phyloP scores from a whole-genome alignment of 164 flowering plant genomes.

The Piper longum region DNA sequence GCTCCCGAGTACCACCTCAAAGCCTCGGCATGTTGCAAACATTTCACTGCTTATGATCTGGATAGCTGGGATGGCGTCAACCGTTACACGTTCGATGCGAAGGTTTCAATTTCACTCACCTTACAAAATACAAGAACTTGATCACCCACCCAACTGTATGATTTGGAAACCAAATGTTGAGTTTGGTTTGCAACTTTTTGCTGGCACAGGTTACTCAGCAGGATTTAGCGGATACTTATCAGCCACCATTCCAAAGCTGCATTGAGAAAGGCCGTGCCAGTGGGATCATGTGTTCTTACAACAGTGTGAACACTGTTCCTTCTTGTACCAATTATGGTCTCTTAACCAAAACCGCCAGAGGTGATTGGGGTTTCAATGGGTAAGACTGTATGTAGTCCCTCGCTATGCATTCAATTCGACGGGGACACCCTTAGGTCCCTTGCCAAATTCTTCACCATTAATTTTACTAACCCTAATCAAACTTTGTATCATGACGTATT shows the following conservation, averaged over 20 bases:
- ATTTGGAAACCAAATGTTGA: background rate
- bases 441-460: too few relatives aligned
- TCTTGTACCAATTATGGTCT: slow-evolving; percentile 67
- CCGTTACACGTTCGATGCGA: slow-evolving; percentile 60
- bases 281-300: slow-evolving; percentile 89
- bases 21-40: slow-evolving; percentile 96
- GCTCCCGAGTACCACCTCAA: slow-evolving; percentile 25
- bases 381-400: background rate
- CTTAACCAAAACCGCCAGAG: slow-evolving; percentile 49
- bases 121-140: too few relatives aligned
- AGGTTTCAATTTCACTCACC: slow-evolving; percentile 4
- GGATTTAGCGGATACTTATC: slow-evolving; percentile 80
- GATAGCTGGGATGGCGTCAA: slow-evolving; percentile 56
- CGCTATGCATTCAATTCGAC: background rate
- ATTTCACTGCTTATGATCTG: slow-evolving; percentile 88
- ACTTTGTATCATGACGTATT: slow-evolving; percentile 1
- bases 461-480: too few relatives aligned
- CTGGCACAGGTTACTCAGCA: slow-evolving; percentile 46
- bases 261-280: slow-evolving; percentile 56
- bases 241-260: slow-evolving; percentile 80
- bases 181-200: background rate
- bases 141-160: too few relatives aligned
- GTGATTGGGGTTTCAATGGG: slow-evolving; percentile 41
- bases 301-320: slow-evolving; percentile 78
- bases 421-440: too few relatives aligned